Evolutionary conservation across 441 rosid species (phyloP).

Genomic region (Corymbia calophylla): DNA sequence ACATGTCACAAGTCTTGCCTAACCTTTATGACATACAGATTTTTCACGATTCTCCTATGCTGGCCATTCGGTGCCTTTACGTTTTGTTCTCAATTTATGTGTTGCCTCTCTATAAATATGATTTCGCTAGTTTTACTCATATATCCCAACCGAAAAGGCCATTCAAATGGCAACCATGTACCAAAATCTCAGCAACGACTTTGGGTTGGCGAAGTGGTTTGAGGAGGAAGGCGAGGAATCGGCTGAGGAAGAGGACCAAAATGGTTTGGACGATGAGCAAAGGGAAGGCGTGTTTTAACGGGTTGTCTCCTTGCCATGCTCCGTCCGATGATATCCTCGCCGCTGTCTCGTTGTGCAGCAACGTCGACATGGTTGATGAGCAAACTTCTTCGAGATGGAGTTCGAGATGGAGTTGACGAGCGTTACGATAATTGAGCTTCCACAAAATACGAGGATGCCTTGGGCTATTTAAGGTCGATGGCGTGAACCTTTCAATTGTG

Average conservation of each 20-base stretch:
- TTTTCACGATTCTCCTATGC: neutral
- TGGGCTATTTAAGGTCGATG: neutral
- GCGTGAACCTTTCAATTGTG: neutral
- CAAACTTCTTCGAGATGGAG: neutral
- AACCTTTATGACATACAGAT: neutral
- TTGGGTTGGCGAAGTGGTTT: slow-evolving; percentile 5
- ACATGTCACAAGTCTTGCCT: neutral
- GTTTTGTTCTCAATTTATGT: neutral
- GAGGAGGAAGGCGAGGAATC: slow-evolving; percentile 3
- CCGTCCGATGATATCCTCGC: neutral
- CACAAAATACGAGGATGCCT: neutral
- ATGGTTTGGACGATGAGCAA: slow-evolving; percentile 2
- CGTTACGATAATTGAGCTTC: neutral
- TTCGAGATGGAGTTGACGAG: no score
- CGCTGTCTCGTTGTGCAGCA: neutral
- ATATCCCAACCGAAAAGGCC: neutral
- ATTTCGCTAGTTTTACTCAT: neutral
- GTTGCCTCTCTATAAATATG: neutral
- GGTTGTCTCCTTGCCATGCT: slow-evolving; percentile 3
- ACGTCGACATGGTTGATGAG: neutral
- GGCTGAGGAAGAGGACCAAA: neutral
- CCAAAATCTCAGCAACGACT: slow-evolving; percentile 1
- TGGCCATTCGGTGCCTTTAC: neutral
- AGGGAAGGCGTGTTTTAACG: slow-evolving; percentile 4
- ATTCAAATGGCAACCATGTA: neutral